Base-by-base conservation (phyloP, 2,329 filamentous ascomycete genomes). In the Elsinoe australis region DNA sequence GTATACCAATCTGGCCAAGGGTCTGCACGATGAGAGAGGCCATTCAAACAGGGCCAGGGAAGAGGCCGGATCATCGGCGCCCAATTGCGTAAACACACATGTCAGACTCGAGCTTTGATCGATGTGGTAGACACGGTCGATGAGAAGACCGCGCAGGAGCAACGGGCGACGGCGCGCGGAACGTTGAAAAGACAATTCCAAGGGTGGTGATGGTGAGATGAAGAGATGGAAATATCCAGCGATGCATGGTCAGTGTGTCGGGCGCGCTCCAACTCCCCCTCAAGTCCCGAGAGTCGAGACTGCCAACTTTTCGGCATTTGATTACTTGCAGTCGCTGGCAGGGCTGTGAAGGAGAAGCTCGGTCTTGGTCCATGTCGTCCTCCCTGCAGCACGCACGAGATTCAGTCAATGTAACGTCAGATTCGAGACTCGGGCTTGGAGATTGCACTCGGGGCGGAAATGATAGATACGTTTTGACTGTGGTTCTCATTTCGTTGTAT, bases 281-380 rank as follows among this genome's bases (percentile, higher is more conserved):
- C 26, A 44, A 44, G 39, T 44, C 39, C 39, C 39, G 10, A 15
- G 28, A 26, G 15, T 44, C 39, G 39, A 44, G 39, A 44, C 39
- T 44, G 39, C 39, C 10, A 32, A 3, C n/a, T 39, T 26, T 14
- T 44, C 39, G 39, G 39, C 39, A 44, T 29, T 44, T 44, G 39
- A 44, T 32, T 29, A 15, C 39, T 21, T 29, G 39, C 18, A 32
- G 21, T 29, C 26, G 24, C 21, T 32, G 24, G 24, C 5, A 29
- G 18, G 39, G 28, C 26, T 29, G 12, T 19, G 26, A 18, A 15
- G 5, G 17, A 28, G 2, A 10, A 5, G 18, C 10, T n/a, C 17
- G 24, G 24, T 18, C 38, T n/a, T 5, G 17, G 6, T n/a, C 18
- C n/a, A 4, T n/a, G n/a, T n/a, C n/a, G n/a, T n/a, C n/a, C n/a